phyloP scores from a whole-genome alignment of 441 rosid species.

The Gossypium davidsonii region DNA sequence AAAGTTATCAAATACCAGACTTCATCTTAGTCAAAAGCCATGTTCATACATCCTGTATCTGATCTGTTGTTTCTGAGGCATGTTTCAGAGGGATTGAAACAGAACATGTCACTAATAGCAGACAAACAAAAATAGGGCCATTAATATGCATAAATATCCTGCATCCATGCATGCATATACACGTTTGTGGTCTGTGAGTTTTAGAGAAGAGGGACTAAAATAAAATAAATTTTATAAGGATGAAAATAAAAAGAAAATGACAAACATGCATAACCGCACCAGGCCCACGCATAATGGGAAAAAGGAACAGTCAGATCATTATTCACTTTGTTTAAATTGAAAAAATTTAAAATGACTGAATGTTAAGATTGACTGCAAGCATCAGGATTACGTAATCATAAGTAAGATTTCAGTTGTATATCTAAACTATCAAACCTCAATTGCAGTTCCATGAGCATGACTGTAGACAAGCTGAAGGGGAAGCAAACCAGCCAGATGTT shows the following conservation, averaged over 20 bases:
- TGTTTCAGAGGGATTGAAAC: background rate
- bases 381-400: background rate
- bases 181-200: no score
- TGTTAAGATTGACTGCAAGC: background rate
- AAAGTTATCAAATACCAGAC: background rate
- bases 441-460: slow-evolving; percentile 92
- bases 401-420: background rate
- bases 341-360: background rate
- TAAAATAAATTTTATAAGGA: no score
- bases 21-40: background rate
- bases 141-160: no score
- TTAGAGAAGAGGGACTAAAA: no score
- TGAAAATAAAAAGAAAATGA: no score
- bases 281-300: background rate
- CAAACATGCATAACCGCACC: background rate
- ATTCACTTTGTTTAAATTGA: background rate
- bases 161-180: no score
- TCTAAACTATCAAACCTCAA: slow-evolving; percentile 55
- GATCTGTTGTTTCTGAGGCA: background rate
- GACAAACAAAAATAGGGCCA: background rate
- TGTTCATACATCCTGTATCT: background rate
- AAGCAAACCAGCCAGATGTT: slow-evolving; percentile 93
- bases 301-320: background rate
- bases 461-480: slow-evolving; percentile 97
- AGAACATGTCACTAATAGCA: background rate